Evolutionary conservation across 2,329 filamentous ascomycete species (phyloP).

Genomic region (Fusarium keratoplasticum): DNA sequence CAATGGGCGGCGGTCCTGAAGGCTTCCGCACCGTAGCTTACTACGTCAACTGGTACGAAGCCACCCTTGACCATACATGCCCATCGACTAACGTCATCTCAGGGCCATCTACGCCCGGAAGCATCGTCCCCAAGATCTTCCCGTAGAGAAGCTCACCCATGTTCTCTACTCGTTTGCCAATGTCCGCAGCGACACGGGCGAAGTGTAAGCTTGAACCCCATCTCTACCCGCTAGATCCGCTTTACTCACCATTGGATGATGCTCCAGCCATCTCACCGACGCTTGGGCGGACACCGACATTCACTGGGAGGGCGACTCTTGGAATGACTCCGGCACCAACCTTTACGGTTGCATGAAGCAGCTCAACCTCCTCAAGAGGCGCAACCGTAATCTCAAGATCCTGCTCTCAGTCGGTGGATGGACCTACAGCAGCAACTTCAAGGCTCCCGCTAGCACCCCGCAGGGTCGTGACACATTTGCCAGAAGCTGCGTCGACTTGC

Average conservation of each 20-base stretch:
- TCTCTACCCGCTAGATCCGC: background rate
- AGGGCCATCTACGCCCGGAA: conserved; percentile 88
- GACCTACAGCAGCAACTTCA: conserved; percentile 91
- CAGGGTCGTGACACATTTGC: conserved; percentile 80
- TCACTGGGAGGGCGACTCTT: conserved; percentile 74
- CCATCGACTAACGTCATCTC: background rate
- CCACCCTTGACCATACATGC: background rate
- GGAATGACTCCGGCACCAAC: conserved; percentile 81
- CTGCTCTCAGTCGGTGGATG: conserved; percentile 91
- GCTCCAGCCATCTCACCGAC: conserved; percentile 64
- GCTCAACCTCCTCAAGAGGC: conserved; percentile 83
- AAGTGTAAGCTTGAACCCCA: conserved; percentile 67
- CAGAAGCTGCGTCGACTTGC: conserved; percentile 75
- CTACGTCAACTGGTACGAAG: conserved; percentile 74
- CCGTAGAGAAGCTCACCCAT: conserved; percentile 85
- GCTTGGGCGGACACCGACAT: conserved; percentile 79
- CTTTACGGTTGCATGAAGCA: conserved; percentile 92
- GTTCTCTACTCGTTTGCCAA: conserved; percentile 94
- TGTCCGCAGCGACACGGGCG: conserved; percentile 80
- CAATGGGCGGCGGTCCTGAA: conserved; percentile 59
- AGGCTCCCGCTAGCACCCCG: conserved; percentile 76
- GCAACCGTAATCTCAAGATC: conserved; percentile 85
- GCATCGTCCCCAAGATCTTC: conserved; percentile 86
- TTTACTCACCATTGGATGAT: conserved; percentile 11
- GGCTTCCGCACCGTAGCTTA: conserved; percentile 77